Conservation (phyloP, 345 rosid genomes). For the Populus ilicifolia region DNA sequence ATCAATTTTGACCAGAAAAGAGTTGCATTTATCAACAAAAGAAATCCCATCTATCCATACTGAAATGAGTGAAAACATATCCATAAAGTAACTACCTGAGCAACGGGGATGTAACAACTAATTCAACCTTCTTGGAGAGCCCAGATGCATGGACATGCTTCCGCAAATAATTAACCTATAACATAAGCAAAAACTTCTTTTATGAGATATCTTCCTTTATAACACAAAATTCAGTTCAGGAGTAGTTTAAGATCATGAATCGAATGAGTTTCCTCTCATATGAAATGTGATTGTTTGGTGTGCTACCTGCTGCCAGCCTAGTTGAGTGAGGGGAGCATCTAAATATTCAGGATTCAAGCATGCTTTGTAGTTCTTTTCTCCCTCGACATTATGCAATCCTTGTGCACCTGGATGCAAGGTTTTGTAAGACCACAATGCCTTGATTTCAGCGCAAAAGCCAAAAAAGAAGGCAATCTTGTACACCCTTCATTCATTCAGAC, state of each 20-base stretch:
- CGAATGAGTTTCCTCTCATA: neutral
- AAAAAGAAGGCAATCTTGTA: slow-evolving; percentile 46
- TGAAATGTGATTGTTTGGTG: neutral
- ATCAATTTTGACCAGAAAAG: neutral
- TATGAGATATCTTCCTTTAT: neutral
- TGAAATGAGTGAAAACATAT: neutral
- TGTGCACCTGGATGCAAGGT: slow-evolving; percentile 85
- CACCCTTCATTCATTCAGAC: slow-evolving; percentile 30
- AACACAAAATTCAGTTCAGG: neutral
- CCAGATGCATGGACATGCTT: slow-evolving; percentile 76
- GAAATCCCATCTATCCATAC: neutral
- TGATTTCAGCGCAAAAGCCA: slow-evolving; percentile 46
- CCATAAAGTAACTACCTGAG: slow-evolving; percentile 50
- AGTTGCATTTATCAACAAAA: neutral
- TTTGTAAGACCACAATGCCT: slow-evolving; percentile 46
- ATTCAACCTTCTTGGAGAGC: slow-evolving; percentile 70
- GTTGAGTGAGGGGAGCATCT: slow-evolving; percentile 84
- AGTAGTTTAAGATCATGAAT: neutral
- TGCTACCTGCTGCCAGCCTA: slow-evolving; percentile 90
- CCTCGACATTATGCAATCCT: slow-evolving; percentile 95
- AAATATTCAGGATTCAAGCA: slow-evolving; percentile 80
- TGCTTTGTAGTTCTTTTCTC: slow-evolving; percentile 82
- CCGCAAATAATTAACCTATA: slow-evolving; percentile 77
- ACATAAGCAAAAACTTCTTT: slow-evolving; percentile 9
- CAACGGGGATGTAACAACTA: slow-evolving; percentile 78